Percentiles rank a stretch among this genome's conserved stretches.
Conservation (phyloP, 441 rosid species). For the Breynia disticha region DNA sequence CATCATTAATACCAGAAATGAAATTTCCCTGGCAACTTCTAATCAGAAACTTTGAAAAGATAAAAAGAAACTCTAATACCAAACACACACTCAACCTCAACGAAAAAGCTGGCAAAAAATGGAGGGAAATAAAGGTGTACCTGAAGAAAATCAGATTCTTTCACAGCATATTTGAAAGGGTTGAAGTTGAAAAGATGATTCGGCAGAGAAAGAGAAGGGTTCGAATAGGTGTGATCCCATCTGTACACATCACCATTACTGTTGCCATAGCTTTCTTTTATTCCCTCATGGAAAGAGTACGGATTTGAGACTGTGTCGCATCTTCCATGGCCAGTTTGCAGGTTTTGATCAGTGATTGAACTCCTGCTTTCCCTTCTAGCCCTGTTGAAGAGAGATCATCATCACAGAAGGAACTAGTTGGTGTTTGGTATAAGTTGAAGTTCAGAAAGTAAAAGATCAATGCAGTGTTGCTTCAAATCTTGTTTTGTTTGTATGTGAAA, state of each 20-base stretch:
- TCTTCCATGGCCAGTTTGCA: constrained; percentile 41
- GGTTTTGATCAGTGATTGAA: constrained; percentile 35
- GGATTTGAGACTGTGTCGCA: constrained; percentile 28
- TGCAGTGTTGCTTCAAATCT: too few species aligned
- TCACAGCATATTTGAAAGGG: constrained; percentile 19
- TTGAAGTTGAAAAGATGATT: constrained; percentile 16
- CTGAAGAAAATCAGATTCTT: constrained; percentile 35
- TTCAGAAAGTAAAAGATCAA: too few species aligned
- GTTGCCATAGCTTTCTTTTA: constrained; percentile 21
- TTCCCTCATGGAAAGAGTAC: constrained; percentile 37
- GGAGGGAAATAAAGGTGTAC: constrained; percentile 19
- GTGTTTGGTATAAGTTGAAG: too few species aligned
- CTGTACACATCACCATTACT: constrained; percentile 20
- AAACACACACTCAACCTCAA: too few species aligned
- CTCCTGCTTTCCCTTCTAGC: constrained; percentile 46
- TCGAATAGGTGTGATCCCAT: constrained; percentile 25
- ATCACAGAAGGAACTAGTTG: constrained; percentile 10
- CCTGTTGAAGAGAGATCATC: constrained; percentile 23
- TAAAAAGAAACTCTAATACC: neutral
- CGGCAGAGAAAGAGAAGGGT: constrained; percentile 17
- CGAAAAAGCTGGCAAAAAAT: too few species aligned
- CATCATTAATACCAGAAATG: constrained; percentile 7
- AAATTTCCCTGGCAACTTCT: constrained; percentile 9
- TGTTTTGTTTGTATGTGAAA: too few species aligned
- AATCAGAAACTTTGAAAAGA: neutral